These are phyloP conservation scores for Scheffersomyces amazonensis DNA, from an alignment of 805 yeast species.

Conservation along the genomic window DNA sequence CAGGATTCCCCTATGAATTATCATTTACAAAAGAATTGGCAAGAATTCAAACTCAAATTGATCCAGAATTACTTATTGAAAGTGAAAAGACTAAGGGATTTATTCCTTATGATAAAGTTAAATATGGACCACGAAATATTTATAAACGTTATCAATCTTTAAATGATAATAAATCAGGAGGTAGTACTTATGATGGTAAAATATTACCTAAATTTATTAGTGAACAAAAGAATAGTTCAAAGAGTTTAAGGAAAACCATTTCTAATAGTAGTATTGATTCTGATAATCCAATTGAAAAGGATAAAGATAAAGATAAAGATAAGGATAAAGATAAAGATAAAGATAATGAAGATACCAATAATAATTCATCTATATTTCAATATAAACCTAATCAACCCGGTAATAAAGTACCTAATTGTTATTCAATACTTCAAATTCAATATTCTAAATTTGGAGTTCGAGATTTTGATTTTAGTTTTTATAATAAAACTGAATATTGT, in stretches of 20 bases:
- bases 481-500: constrained; percentile 65
- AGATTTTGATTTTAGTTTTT: constrained; percentile 87
- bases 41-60: constrained; percentile 53
- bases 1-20: constrained; percentile 72
- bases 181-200: constrained; percentile 5
- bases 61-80: constrained; percentile 40
- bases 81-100: constrained; percentile 11
- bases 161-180: constrained; percentile 12
- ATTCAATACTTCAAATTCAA: constrained; percentile 67
- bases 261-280: background rate
- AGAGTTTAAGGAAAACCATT: background rate
- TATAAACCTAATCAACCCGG: constrained; percentile 10
- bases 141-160: constrained; percentile 41
- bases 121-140: constrained; percentile 56
- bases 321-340: background rate
- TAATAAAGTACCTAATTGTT: constrained; percentile 63
- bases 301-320: too few species aligned
- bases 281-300: background rate
- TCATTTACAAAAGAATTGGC: constrained; percentile 61
- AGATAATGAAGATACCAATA: background rate
- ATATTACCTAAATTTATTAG: constrained; percentile 57
- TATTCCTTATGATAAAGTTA: constrained; percentile 49
- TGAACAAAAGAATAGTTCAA: constrained; percentile 27
- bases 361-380: constrained; percentile 15
- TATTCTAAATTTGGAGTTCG: constrained; percentile 91